These are phyloP conservation scores for Oemleria cerasiformis DNA, from an alignment of 306 rosid genomes.

Conservation along the genomic window DNA sequence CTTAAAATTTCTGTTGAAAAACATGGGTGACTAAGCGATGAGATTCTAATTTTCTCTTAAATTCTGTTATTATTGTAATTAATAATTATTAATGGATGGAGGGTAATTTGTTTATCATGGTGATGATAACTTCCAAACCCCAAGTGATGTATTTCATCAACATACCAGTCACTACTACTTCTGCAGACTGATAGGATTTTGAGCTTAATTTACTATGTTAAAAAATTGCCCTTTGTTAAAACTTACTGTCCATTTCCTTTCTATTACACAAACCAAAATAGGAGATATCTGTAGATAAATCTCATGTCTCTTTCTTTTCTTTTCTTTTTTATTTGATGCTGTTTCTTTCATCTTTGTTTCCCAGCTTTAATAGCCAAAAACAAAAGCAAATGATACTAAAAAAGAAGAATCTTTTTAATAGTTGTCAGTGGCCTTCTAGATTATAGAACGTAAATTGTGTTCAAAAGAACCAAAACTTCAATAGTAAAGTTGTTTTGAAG, in stretches of 20 bases:
- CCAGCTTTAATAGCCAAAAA: neutral
- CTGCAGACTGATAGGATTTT: neutral
- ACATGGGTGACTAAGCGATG: neutral
- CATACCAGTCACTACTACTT: neutral
- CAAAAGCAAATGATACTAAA: neutral
- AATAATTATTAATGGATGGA: too few species aligned
- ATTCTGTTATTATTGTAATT: too few species aligned
- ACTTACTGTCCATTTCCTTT: neutral
- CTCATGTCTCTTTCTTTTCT: neutral
- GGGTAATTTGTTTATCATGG: neutral
- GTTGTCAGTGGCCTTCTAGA: neutral
- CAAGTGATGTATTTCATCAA: neutral
- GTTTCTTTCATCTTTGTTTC: neutral
- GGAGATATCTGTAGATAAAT: neutral
- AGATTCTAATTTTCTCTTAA: too few species aligned
- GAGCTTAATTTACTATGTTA: neutral
- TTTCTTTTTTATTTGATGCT: neutral
- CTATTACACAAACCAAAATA: neutral
- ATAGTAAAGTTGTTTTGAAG: slow-evolving; percentile 4
- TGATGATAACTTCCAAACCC: neutral
- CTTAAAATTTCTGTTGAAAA: neutral
- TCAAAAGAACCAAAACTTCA: slow-evolving; percentile 1
- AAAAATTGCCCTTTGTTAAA: neutral
- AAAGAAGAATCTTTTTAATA: neutral
- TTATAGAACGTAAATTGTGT: neutral